These are phyloP conservation scores for Nannochloris sp. DNA, from an alignment of 139 green algal species.

Conservation along the genomic window DNA sequence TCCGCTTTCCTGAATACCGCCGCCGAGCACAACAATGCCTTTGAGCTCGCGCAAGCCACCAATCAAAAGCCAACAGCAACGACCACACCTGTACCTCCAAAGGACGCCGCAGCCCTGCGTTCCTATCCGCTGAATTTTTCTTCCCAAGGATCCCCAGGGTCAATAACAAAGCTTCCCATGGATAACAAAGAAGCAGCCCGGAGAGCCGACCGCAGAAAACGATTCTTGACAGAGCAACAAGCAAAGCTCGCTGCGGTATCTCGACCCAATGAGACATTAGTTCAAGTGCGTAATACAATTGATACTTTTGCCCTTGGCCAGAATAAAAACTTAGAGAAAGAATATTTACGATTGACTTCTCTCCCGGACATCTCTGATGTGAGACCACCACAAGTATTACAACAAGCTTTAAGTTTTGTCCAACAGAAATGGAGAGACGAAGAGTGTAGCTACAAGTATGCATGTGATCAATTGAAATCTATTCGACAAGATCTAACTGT, in stretches of 20 bases:
- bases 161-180: background rate
- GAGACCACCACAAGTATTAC: slow-evolving; percentile 34
- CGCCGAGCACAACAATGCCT: background rate
- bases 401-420: slow-evolving; percentile 19
- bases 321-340: slow-evolving; percentile 36
- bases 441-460: slow-evolving; percentile 41
- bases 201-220: slow-evolving; percentile 16
- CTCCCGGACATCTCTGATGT: slow-evolving; percentile 32
- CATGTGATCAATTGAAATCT: slow-evolving; percentile 69
- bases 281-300: background rate
- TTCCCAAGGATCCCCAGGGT: background rate
- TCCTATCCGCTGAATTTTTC: background rate
- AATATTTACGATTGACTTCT: slow-evolving; percentile 45
- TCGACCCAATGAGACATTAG: background rate
- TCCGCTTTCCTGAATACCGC: slow-evolving; percentile 2
- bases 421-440: slow-evolving; percentile 24
- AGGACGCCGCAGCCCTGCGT: no score
- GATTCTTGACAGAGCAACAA: slow-evolving; percentile 19
- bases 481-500: slow-evolving; percentile 76
- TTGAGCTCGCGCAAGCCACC: background rate
- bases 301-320: slow-evolving; percentile 4
- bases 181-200: slow-evolving; percentile 13
- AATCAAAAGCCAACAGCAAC: background rate
- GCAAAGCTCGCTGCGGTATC: no score
- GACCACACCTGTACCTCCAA: background rate